phyloP scores from a whole-genome alignment of 2,329 filamentous ascomycete genomes.

The Albophoma yamanashiensis region DNA sequence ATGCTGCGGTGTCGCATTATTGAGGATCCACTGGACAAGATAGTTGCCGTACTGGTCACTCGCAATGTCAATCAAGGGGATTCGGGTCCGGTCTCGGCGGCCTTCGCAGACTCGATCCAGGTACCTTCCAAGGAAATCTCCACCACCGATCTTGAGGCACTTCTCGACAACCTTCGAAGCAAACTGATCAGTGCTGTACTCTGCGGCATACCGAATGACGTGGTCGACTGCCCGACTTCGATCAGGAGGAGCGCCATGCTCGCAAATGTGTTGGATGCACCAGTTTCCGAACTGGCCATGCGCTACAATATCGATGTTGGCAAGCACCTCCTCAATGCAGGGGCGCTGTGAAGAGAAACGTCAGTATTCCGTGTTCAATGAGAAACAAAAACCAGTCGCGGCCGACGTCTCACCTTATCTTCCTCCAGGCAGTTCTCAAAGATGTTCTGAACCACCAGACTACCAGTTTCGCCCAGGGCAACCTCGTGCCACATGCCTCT shows the following conservation, averaged over 20 bases:
- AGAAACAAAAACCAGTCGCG: no score
- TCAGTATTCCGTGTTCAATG: no score
- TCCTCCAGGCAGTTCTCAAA: constrained; percentile 99
- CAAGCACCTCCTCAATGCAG: constrained; percentile 91
- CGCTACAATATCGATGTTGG: constrained; percentile 90
- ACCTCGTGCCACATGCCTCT: constrained; percentile 98
- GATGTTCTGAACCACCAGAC: constrained; percentile 96
- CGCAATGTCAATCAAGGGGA: constrained; percentile 94
- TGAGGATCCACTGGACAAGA: constrained; percentile 92
- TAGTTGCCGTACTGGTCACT: constrained; percentile 99
- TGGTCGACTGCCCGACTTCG: constrained; percentile 91
- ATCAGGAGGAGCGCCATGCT: constrained; percentile 85
- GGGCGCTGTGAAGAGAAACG: constrained; percentile 55
- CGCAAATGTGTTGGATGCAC: constrained; percentile 99
- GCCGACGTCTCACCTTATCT: constrained; percentile 64
- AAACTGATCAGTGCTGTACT: constrained; percentile 99
- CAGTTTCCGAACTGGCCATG: constrained; percentile 98
- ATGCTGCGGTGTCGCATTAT: constrained; percentile 76
- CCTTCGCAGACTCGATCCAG: constrained; percentile 90
- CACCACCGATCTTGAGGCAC: constrained; percentile 90
- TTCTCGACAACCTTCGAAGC: constrained; percentile 99
- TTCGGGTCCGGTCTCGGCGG: constrained; percentile 80
- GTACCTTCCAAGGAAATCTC: constrained; percentile 85
- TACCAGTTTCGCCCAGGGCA: constrained; percentile 91
- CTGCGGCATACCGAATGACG: constrained; percentile 82